Percentiles rank a stretch among this genome's conserved stretches.
Evolutionary conservation across 2,329 filamentous ascomycete genomes (phyloP).

Genomic region (Cryphonectria japonica): DNA sequence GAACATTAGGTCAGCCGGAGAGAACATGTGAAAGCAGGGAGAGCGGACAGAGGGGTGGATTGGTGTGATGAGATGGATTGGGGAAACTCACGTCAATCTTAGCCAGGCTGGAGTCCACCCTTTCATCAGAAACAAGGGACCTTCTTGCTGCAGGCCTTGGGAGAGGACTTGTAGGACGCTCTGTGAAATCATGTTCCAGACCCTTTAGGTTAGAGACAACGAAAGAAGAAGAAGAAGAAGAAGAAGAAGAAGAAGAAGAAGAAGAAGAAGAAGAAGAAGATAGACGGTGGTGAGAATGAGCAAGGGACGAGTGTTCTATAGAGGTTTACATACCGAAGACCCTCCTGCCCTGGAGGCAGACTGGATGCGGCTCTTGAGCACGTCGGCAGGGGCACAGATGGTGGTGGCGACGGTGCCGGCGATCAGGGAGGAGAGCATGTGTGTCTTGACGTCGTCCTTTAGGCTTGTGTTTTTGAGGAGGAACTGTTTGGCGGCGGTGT

Average conservation of each 20-base stretch:
- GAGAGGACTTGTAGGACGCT: constrained; percentile 41
- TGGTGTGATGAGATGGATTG: too few relatives aligned
- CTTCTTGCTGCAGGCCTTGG: constrained; percentile 43
- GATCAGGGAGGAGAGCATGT: constrained; percentile 44
- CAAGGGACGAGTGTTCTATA: neutral
- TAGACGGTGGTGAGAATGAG: too few relatives aligned
- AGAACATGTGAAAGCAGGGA: neutral
- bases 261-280: neutral
- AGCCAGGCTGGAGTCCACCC: constrained; percentile 52
- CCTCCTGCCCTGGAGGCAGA: constrained; percentile 34
- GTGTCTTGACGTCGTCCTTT: constrained; percentile 46
- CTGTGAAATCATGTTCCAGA: constrained; percentile 12
- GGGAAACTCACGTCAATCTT: constrained; percentile 43
- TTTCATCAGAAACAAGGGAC: constrained; percentile 48
- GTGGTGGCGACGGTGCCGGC: constrained; percentile 53
- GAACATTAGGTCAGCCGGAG: neutral
- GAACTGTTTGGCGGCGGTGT: constrained; percentile 42
- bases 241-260: neutral
- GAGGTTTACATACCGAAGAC: neutral
- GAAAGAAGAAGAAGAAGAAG: neutral
- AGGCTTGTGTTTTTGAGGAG: constrained; percentile 36
- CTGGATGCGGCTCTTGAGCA: constrained; percentile 49
- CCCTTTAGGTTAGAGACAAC: neutral
- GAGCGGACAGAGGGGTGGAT: neutral
- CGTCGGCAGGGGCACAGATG: constrained; percentile 49